These are phyloP conservation scores for Coemansia sp. DNA, from an alignment of 192 early-diverging fungal species.

Conservation along the genomic window DNA sequence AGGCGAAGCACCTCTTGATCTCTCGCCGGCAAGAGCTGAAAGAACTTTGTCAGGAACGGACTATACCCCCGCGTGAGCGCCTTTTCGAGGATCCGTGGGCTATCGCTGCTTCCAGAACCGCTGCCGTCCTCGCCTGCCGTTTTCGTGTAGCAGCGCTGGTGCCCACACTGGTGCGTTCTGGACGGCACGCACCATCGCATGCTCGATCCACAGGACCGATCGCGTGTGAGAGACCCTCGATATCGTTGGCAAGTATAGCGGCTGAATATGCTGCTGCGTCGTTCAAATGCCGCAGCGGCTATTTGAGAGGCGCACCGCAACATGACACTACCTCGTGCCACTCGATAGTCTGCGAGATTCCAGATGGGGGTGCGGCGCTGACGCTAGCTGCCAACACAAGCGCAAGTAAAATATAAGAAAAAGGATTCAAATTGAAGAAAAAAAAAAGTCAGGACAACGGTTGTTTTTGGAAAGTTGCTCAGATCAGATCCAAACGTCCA, in stretches of 20 bases:
- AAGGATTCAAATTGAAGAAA: too few relatives aligned
- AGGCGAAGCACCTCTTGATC: slow-evolving; percentile 23
- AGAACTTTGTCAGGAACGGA: slow-evolving; percentile 39
- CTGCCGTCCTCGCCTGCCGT: background rate
- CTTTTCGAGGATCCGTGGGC: slow-evolving; percentile 14
- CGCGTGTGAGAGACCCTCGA: background rate
- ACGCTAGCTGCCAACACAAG: background rate
- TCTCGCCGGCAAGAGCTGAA: slow-evolving; percentile 23
- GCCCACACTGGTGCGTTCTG: background rate
- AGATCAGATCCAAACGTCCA: too few relatives aligned
- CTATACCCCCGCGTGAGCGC: slow-evolving; percentile 22
- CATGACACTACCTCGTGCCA: background rate
- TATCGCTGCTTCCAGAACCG: background rate
- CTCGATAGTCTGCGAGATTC: background rate
- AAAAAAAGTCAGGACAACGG: too few relatives aligned
- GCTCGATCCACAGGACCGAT: background rate
- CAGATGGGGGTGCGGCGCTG: background rate
- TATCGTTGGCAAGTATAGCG: slow-evolving; percentile 1
- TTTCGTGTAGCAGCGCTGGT: background rate
- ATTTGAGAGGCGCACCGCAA: slow-evolving; percentile 5
- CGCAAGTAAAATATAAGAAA: too few relatives aligned
- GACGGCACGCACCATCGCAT: background rate
- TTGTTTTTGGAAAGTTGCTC: too few relatives aligned
- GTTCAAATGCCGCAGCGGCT: slow-evolving; percentile 3
- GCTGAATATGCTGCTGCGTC: background rate